phyloP scores from a whole-genome alignment of 352 stramenopile genomes.

The Thalassiosira exigua region DNA sequence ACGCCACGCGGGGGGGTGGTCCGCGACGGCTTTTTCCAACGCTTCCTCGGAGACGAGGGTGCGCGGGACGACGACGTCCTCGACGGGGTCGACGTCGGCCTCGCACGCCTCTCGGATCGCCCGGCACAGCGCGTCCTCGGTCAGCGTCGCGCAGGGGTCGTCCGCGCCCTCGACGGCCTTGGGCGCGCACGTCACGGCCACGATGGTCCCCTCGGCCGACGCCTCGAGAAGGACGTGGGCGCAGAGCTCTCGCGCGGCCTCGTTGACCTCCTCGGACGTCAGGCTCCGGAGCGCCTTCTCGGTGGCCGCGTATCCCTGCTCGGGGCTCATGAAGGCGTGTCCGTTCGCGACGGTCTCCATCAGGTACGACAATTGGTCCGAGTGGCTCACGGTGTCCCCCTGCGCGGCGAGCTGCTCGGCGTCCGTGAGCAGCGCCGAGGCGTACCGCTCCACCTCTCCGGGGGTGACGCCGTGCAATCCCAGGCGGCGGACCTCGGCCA shows the following conservation, averaged over 20 bases:
- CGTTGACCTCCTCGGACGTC: conserved; percentile 87
- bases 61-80: conserved; percentile 83
- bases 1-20: conserved; percentile 73
- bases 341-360: conserved; percentile 89
- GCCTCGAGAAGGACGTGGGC: conserved; percentile 79
- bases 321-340: conserved; percentile 89
- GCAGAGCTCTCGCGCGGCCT: conserved; percentile 81
- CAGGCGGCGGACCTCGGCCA: conserved; percentile 87
- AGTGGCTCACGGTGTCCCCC: conserved; percentile 85
- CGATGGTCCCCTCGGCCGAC: conserved; percentile 58
- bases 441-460: conserved; percentile 87
- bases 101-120: conserved; percentile 79
- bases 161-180: conserved; percentile 56
- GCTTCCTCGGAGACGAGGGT: conserved; percentile 76
- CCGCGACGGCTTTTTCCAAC: conserved; percentile 65
- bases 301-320: conserved; percentile 85
- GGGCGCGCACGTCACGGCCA: conserved; percentile 76
- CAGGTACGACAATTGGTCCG: conserved; percentile 87
- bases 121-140: conserved; percentile 73
- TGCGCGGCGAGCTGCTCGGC: conserved; percentile 86
- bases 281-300: conserved; percentile 83
- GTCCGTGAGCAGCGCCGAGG: conserved; percentile 86
- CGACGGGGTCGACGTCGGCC: conserved; percentile 78
- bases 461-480: conserved; percentile 86
- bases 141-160: conserved; percentile 49